phyloP scores from a whole-genome alignment of 192 early-diverging fungal genomes.

The Backusella tarrabulga region DNA sequence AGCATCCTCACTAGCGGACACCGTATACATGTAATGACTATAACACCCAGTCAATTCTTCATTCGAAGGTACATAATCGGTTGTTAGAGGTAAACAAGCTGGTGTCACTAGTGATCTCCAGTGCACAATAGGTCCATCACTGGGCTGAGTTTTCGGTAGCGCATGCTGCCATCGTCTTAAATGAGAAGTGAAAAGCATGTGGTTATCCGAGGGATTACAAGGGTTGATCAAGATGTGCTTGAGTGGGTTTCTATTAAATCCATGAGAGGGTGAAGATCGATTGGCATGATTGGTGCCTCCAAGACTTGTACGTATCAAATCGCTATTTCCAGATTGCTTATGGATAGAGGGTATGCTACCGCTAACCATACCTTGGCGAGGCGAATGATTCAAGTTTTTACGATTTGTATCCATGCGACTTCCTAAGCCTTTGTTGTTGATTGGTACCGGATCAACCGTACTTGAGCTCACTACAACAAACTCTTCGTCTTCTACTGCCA shows the following conservation, averaged over 20 bases:
- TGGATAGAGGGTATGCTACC: conserved; percentile 32
- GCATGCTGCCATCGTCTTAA: conserved; percentile 88
- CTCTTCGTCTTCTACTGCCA: conserved; percentile 48
- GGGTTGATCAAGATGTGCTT: conserved; percentile 57
- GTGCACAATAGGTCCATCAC: conserved; percentile 60
- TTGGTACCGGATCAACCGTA: conserved; percentile 51
- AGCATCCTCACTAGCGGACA: conserved; percentile 54
- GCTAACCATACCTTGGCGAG: conserved; percentile 12
- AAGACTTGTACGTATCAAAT: conserved; percentile 26
- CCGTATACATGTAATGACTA: conserved; percentile 74
- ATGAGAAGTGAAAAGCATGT: conserved; percentile 59
- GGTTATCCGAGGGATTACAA: conserved; percentile 62
- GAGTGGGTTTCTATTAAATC: conserved; percentile 16
- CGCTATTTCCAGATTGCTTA: conserved; percentile 36
- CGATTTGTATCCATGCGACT: conserved; percentile 6
- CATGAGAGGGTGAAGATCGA: conserved; percentile 27
- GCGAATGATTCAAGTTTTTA: conserved; percentile 16
- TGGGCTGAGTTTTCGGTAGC: conserved; percentile 60
- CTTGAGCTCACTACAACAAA: conserved; percentile 43
- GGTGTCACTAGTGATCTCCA: conserved; percentile 94
- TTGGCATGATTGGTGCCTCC: conserved; percentile 7
- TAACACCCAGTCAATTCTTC: conserved; percentile 71
- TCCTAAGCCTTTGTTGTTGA: conserved; percentile 28
- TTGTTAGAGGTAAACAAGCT: conserved; percentile 91
- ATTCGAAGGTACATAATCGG: conserved; percentile 73